Percentiles rank a stretch among this genome's conserved stretches.
Evolutionary conservation across 2,329 filamentous ascomycete species (phyloP).

Genomic region (Claviceps sp.): DNA sequence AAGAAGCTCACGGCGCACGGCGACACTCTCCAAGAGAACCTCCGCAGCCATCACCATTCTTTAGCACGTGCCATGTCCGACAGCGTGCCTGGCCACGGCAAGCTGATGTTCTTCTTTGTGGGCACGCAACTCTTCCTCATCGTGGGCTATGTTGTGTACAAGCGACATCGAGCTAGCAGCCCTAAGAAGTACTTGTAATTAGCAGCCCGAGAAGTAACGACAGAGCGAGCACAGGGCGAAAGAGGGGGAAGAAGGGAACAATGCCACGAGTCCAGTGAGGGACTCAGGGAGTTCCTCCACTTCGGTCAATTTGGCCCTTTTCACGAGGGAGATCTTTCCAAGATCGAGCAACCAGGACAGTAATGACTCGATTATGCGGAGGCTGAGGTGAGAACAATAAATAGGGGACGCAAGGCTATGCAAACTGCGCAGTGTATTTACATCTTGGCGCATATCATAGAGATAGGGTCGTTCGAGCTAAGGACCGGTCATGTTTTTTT

Average conservation of each 20-base stretch:
- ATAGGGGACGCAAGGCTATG: background rate
- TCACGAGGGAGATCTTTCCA: background rate
- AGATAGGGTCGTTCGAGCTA: background rate
- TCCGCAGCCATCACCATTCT: slow-evolving; percentile 35
- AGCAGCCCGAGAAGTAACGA: slow-evolving; percentile 74
- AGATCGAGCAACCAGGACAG: background rate
- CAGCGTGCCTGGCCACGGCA: slow-evolving; percentile 35
- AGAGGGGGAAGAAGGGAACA: background rate
- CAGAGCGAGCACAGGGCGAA: background rate
- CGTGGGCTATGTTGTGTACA: slow-evolving; percentile 62
- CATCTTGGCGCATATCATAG: background rate
- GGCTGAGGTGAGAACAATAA: background rate
- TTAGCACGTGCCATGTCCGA: slow-evolving; percentile 35
- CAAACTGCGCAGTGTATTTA: background rate
- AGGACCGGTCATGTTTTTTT: background rate
- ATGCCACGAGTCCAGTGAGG: too few species aligned
- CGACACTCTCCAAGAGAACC: slow-evolving; percentile 37
- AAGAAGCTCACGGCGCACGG: slow-evolving; percentile 37
- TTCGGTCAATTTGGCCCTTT: background rate
- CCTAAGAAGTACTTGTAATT: slow-evolving; percentile 83
- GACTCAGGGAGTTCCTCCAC: background rate
- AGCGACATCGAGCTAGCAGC: slow-evolving; percentile 57
- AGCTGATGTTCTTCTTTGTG: slow-evolving; percentile 56
- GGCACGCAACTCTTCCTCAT: slow-evolving; percentile 61
- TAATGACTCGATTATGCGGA: background rate